phyloP scores from a whole-genome alignment of 2,329 filamentous ascomycete genomes.

The Bimuria novae-zelandiae region DNA sequence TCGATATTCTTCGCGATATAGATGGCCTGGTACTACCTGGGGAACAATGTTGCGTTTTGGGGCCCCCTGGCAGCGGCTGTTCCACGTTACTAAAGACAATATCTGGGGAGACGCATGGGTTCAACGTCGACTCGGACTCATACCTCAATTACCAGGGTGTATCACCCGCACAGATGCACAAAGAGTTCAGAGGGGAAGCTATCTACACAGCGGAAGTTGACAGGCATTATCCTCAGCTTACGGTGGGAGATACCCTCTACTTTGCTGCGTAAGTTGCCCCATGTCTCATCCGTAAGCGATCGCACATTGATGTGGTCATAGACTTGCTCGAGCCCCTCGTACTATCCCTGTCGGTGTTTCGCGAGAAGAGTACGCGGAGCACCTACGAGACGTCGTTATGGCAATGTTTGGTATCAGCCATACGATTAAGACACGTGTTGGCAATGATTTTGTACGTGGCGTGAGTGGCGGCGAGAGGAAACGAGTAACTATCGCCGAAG shows the following conservation, averaged over 20 bases:
- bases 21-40: conserved; percentile 70
- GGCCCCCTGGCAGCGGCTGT: conserved; percentile 59
- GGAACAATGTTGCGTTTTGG: conserved; percentile 47
- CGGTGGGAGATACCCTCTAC: conserved; percentile 75
- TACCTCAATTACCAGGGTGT: conserved; percentile 82
- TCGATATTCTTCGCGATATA: conserved; percentile 69
- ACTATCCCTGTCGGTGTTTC: conserved; percentile 61
- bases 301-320: not conserved
- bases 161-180: conserved; percentile 72
- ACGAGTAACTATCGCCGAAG: conserved; percentile 55
- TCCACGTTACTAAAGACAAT: conserved; percentile 83
- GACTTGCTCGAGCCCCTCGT: conserved; percentile 59
- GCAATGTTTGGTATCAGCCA: conserved; percentile 75
- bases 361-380: conserved; percentile 59
- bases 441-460: conserved; percentile 74
- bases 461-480: conserved; percentile 55
- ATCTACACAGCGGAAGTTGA: conserved; percentile 86
- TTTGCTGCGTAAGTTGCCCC: conserved; percentile 62
- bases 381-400: conserved; percentile 67
- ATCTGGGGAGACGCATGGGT: conserved; percentile 78
- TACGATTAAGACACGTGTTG: conserved; percentile 73
- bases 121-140: conserved; percentile 69
- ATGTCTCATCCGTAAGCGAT: not conserved
- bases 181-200: conserved; percentile 75
- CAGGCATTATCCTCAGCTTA: conserved; percentile 75